Conservation (phyloP, 2,329 filamentous ascomycete genomes). For the Ilyonectria mors-panacis region DNA sequence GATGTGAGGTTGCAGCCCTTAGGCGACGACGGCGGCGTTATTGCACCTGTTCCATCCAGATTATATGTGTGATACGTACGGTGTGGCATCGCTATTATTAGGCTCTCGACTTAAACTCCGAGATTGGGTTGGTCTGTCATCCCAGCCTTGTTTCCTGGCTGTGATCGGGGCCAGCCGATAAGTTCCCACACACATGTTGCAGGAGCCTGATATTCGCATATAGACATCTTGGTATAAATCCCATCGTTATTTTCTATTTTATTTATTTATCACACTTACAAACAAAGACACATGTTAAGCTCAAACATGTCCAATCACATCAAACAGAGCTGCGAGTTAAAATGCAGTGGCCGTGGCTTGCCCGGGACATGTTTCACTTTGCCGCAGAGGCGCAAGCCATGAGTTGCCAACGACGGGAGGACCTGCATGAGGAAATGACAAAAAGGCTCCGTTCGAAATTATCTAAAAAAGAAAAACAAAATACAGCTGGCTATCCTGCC, state of each 20-base stretch:
- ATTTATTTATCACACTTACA: too few relatives aligned
- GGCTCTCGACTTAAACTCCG: conserved; percentile 5
- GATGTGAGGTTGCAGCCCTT: conserved; percentile 2
- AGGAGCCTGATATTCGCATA: too few relatives aligned
- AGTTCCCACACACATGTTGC: too few relatives aligned
- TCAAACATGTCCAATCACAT: too few relatives aligned
- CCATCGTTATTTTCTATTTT: too few relatives aligned
- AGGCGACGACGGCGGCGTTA: neutral
- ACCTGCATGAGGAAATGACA: conserved; percentile 9
- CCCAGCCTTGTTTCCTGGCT: neutral
- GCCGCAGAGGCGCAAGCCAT: conserved; percentile 4
- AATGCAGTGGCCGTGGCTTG: conserved; percentile 20
- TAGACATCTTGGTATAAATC: too few relatives aligned
- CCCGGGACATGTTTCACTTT: conserved; percentile 23
- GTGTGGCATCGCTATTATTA: neutral
- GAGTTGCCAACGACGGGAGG: neutral
- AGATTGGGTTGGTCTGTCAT: conserved; percentile 16
- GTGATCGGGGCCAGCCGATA: neutral
- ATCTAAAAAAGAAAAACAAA: conserved; percentile 14
- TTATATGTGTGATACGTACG: neutral
- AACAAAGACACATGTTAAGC: too few relatives aligned
- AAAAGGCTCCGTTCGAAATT: neutral
- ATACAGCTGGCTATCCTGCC: conserved; percentile 39
- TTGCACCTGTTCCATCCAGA: neutral
- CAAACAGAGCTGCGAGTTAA: neutral